Conservation (phyloP, 495 filamentous ascomycete species). For the Letharia lupina region DNA sequence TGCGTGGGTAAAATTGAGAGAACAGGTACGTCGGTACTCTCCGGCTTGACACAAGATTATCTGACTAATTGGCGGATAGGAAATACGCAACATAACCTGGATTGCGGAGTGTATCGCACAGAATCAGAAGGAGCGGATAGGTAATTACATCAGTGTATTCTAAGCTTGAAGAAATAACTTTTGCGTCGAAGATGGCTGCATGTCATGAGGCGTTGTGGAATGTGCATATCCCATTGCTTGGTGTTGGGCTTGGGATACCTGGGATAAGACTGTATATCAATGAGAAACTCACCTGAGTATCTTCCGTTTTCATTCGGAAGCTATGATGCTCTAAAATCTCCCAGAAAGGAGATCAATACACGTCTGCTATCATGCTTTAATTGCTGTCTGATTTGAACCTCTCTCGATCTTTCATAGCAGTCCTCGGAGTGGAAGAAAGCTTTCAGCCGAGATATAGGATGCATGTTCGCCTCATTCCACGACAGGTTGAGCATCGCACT, state of each 20-base stretch:
- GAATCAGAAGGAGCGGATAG: constrained; percentile 97
- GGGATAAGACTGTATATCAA: background rate
- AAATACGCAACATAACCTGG: constrained; percentile 99
- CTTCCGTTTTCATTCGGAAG: background rate
- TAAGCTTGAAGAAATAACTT: constrained; percentile 30
- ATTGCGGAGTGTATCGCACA: constrained; percentile 99
- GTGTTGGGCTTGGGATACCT: constrained; percentile 1
- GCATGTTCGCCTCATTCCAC: no score
- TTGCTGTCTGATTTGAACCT: no score
- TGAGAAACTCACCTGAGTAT: background rate
- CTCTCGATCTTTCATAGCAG: no score
- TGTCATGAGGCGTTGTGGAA: constrained; percentile 9
- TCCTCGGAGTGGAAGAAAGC: no score
- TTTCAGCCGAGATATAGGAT: no score
- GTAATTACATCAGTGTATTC: constrained; percentile 97
- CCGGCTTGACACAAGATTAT: constrained; percentile 7
- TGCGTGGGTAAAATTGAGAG: constrained; percentile 93
- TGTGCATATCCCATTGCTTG: background rate
- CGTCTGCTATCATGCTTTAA: background rate
- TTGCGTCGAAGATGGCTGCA: background rate
- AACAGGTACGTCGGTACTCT: constrained; percentile 61
- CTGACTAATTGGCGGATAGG: constrained; percentile 46
- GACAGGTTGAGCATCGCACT: no score
- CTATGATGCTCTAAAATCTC: background rate
- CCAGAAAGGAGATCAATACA: background rate